Conservation (phyloP, 495 filamentous ascomycete genomes). For the Astrocystis sublimbata region DNA sequence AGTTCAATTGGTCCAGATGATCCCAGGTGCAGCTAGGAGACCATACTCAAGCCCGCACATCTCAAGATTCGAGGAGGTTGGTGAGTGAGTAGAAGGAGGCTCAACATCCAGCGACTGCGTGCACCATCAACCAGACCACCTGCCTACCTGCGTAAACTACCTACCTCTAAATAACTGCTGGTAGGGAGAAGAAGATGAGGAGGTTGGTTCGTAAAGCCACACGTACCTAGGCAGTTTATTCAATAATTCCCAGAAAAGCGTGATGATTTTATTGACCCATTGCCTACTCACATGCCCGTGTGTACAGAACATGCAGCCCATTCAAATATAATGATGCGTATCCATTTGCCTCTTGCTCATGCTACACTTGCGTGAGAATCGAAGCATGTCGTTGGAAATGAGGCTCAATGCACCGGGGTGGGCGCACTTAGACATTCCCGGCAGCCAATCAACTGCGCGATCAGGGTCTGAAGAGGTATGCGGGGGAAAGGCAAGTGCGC, state of each 20-base stretch:
- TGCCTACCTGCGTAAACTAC: too few relatives aligned
- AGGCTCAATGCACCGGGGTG: neutral
- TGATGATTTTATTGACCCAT: neutral
- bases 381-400: conserved; percentile 10
- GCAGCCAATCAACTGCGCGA: conserved; percentile 12
- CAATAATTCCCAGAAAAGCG: too few relatives aligned
- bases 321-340: neutral
- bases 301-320: too few relatives aligned
- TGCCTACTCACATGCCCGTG: too few relatives aligned
- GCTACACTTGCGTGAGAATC: neutral
- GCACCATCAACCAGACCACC: neutral
- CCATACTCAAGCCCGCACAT: too few relatives aligned
- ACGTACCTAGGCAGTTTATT: too few relatives aligned
- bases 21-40: neutral
- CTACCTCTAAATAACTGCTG: too few relatives aligned
- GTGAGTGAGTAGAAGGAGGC: neutral
- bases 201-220: too few relatives aligned
- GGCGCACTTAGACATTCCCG: neutral
- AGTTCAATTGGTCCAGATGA: neutral
- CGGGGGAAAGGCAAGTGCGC: conserved; percentile 1
- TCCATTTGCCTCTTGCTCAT: neutral
- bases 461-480: conserved; percentile 9
- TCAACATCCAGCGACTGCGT: neutral
- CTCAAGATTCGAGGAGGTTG: too few relatives aligned
- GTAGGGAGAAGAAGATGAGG: too few relatives aligned